These are phyloP conservation scores for Nannizziopsis arthrosporioides DNA, from an alignment of 2,329 filamentous ascomycete species.

Conservation along the genomic window DNA sequence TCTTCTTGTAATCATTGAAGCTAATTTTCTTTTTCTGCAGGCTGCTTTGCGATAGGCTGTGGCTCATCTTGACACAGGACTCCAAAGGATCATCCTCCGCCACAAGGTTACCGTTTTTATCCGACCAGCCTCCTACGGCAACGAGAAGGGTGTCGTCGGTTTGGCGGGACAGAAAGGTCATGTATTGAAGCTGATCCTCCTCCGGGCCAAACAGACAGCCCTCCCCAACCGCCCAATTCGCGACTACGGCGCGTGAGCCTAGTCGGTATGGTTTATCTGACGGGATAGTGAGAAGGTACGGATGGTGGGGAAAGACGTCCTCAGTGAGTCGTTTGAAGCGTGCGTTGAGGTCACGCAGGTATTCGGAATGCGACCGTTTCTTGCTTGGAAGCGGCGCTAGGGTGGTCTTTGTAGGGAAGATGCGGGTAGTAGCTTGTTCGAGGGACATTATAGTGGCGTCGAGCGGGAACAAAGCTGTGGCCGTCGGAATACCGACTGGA, in stretches of 20 bases:
- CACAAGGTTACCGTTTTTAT: conserved; percentile 37
- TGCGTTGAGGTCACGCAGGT: conserved; percentile 20
- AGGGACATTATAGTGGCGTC: conserved; percentile 15
- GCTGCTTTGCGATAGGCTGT: conserved; percentile 24
- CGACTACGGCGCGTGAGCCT: conserved; percentile 29
- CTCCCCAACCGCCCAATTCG: conserved; percentile 38
- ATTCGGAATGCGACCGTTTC: conserved; percentile 16
- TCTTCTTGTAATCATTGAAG: conserved; percentile 50
- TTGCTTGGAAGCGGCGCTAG: conserved; percentile 8
- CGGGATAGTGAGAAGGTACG: conserved; percentile 38
- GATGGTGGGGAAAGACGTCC: conserved; percentile 34
- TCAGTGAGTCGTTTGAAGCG: conserved; percentile 32
- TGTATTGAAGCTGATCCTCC: conserved; percentile 51
- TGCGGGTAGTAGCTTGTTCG: conserved; percentile 10
- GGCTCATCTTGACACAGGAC: conserved; percentile 28
- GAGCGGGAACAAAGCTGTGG: neutral
- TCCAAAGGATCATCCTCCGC: conserved; percentile 31
- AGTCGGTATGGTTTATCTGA: conserved; percentile 37
- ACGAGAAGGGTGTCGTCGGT: conserved; percentile 42
- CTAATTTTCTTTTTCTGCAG: conserved; percentile 51
- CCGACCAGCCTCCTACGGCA: conserved; percentile 44
- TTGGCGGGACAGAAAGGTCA: conserved; percentile 50
- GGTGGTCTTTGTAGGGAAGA: conserved; percentile 9
- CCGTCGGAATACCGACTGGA: neutral
- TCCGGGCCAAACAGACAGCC: conserved; percentile 43